These are phyloP conservation scores for Apiosordaria backusii DNA, from an alignment of 495 filamentous ascomycete species.

Conservation along the genomic window DNA sequence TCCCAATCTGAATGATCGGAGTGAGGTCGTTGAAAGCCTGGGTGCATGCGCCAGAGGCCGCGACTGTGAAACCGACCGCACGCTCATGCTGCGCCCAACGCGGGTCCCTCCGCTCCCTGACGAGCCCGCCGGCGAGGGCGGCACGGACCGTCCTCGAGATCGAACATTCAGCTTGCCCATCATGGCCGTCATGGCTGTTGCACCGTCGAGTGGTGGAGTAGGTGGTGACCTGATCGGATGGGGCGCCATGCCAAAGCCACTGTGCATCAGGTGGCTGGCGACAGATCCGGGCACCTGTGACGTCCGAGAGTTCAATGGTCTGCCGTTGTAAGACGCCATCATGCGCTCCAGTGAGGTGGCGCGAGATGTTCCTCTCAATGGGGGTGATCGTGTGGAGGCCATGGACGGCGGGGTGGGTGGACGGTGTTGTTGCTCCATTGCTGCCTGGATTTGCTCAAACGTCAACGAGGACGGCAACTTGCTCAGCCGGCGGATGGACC, in stretches of 20 bases:
- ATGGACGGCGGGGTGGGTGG: conserved; percentile 37
- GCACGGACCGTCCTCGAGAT: conserved; percentile 19
- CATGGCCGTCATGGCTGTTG: conserved; percentile 26
- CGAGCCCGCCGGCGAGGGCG: conserved; percentile 22
- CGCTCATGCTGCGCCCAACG: conserved; percentile 16
- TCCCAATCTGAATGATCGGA: conserved; percentile 24
- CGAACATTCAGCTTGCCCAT: conserved; percentile 31
- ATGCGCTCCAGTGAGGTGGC: conserved; percentile 24
- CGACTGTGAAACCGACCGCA: conserved; percentile 16
- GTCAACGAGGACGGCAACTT: conserved; percentile 34
- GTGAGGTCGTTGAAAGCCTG: conserved; percentile 26
- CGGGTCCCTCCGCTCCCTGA: conserved; percentile 3
- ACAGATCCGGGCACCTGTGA: background rate
- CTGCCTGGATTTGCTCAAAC: conserved; percentile 36
- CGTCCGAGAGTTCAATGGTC: background rate
- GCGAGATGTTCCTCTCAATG: conserved; percentile 15
- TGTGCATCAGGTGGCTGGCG: conserved; percentile 3
- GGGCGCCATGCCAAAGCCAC: background rate
- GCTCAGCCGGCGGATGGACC: conserved; percentile 45
- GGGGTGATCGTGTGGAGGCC: conserved; percentile 23
- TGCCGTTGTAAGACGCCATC: conserved; percentile 19
- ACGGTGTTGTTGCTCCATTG: conserved; percentile 27
- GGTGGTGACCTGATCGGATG: conserved; percentile 16
- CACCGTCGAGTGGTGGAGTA: conserved; percentile 20
- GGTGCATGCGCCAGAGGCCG: background rate